Evolutionary conservation across 2,329 filamentous ascomycete species (phyloP), one percentile per base, ranked within the genome.

Genomic region (Apiospora kogelbergensis): DNA sequence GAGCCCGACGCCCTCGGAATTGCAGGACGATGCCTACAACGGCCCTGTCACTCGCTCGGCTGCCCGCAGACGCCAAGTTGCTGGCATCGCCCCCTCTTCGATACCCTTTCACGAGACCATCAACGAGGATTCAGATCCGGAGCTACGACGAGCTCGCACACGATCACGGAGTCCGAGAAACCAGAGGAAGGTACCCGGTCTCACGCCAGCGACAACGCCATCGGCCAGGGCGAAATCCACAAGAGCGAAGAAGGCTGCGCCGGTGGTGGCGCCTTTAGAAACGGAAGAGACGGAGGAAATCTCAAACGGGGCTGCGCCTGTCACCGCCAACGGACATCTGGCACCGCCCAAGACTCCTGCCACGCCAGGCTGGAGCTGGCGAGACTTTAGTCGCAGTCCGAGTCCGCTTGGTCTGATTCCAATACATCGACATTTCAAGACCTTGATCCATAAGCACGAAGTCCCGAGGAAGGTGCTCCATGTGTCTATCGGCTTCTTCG

Each of bases 401-500:
- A 97, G 93, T 75, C 96, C 96, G 11, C 86, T 98, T 5, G 96
- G 96, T 10, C 86, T 98, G 65, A 99, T 99, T 71, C 96, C 96
- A 2, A 95, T 99, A 75, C 96, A 99, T 80, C 87, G 93, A 70
- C 92, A 96, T 78, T 99, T 96, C 88, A 89, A 94, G 74, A 92
- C 88, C 37, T 94, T 99, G 77, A 93, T 97, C 72, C 96, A 99
- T 86, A 94, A 94, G 76, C 95, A 99, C 81, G 96, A 99, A 82
- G 95, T 99, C 67, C 96, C 96, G 11, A 91, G 96, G 75, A 99
- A 99, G 81, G 84, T 90, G 48, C 86, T 99, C 45, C 96, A 99
- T 79, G 93, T 98, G 69, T 98, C 95, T 64, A 99, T 99, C 78
- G 96, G 96, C 68, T 98, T 98, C 83, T 86, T 98, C 70, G 94